These are phyloP conservation scores for Moringa oleifera DNA, from an alignment of 345 rosid genomes.

Conservation along the genomic window DNA sequence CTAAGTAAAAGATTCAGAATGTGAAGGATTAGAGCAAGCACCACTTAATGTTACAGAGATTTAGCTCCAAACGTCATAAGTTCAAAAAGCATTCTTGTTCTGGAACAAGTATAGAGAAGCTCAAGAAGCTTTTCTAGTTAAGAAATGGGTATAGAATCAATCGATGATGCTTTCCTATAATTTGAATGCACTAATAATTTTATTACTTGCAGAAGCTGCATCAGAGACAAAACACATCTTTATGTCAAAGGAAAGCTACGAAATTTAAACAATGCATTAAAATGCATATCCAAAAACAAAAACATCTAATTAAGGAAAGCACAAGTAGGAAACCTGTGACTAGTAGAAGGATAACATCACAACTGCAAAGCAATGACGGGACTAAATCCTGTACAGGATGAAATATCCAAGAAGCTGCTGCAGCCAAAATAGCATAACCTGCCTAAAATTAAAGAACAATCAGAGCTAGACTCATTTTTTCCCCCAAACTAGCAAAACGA, in stretches of 20 bases:
- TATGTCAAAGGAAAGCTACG: background rate
- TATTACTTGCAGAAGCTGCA: too few species aligned
- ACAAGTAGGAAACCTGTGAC: conserved; percentile 48
- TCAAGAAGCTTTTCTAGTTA: background rate
- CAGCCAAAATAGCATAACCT: conserved; percentile 73
- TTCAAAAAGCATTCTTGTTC: too few species aligned
- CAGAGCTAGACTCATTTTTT: background rate
- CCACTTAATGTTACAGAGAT: background rate
- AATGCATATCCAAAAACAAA: background rate
- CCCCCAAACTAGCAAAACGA: background rate
- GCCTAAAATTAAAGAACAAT: conserved; percentile 36
- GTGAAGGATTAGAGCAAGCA: background rate
- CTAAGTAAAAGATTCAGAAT: too few species aligned
- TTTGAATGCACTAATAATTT: too few species aligned
- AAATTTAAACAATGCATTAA: background rate
- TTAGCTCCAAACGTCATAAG: background rate
- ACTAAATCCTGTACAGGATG: conserved; percentile 28
- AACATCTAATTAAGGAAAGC: conserved; percentile 8
- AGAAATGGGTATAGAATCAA: background rate
- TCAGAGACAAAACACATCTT: background rate
- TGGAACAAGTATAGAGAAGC: too few species aligned
- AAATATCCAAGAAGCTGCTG: conserved; percentile 69
- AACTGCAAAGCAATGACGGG: conserved; percentile 70
- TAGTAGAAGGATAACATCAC: conserved; percentile 56
- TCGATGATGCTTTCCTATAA: background rate